Percentiles rank a stretch among this genome's conserved stretches.
Evolutionary conservation across 805 yeast species (phyloP).

Genomic region (Pichia ethanolica): DNA sequence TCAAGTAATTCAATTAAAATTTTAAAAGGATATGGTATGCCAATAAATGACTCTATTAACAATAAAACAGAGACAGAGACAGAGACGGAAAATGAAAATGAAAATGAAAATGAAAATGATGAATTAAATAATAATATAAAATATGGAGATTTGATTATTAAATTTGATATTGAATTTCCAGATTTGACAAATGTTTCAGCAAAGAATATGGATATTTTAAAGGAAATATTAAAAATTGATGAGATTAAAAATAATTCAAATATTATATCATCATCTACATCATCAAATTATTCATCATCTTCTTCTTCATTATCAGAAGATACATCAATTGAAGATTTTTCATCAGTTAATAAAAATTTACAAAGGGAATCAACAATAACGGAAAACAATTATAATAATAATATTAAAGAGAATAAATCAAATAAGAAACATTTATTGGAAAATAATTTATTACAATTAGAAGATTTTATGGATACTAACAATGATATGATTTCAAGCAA

Average conservation of each 20-base stretch:
- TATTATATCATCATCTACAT: background rate
- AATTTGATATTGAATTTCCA: conserved; percentile 56
- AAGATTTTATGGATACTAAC: no score
- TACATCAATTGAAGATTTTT: background rate
- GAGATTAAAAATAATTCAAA: background rate
- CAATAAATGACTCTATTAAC: conserved; percentile 27
- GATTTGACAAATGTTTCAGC: conserved; percentile 34
- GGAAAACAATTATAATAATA: background rate
- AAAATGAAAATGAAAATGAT: background rate
- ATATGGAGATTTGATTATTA: conserved; percentile 50
- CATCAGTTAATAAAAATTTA: background rate
- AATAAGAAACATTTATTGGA: no score
- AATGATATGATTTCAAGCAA: no score
- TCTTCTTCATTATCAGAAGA: background rate
- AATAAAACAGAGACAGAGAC: no score
- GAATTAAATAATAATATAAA: conserved; percentile 1
- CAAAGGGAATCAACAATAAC: no score
- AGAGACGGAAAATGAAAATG: background rate
- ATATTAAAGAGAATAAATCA: background rate
- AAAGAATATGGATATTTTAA: conserved; percentile 20
- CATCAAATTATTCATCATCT: background rate
- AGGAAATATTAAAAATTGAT: conserved; percentile 14
- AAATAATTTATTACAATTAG: no score
- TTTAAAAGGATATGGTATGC: conserved; percentile 53
- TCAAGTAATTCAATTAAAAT: conserved; percentile 36